Percentiles rank a stretch among this genome's conserved stretches.
These are phyloP conservation scores for Eimeria sp. DNA, from an alignment of 169 alveolate genomes.

Conservation along the genomic window DNA sequence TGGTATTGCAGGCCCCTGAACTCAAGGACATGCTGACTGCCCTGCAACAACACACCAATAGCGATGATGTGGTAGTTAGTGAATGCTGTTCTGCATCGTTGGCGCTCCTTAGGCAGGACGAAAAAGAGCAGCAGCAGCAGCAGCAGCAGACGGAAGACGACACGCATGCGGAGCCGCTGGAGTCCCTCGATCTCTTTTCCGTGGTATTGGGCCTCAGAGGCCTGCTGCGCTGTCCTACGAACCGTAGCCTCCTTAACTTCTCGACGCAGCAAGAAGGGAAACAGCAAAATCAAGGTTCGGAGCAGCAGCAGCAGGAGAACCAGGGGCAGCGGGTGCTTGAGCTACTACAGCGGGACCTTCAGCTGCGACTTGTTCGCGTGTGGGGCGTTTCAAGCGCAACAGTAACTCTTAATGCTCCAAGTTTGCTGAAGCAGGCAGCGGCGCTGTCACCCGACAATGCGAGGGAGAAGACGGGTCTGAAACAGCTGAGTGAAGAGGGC, in stretches of 20 bases:
- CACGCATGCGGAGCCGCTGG: constrained; percentile 9
- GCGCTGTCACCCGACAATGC: constrained; percentile 40
- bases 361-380: constrained; percentile 80
- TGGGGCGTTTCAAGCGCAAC: constrained; percentile 81
- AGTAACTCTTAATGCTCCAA: constrained; percentile 60
- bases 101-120: constrained; percentile 17
- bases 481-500: constrained; percentile 78
- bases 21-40: constrained; percentile 42
- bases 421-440: constrained; percentile 61
- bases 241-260: constrained; percentile 58
- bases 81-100: constrained; percentile 63
- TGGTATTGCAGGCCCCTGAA: constrained; percentile 53
- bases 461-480: neutral
- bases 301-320: constrained; percentile 44
- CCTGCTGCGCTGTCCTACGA: constrained; percentile 53
- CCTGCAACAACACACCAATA: constrained; percentile 65
- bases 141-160: constrained; percentile 48
- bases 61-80: constrained; percentile 49
- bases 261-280: constrained; percentile 31
- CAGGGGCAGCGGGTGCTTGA: constrained; percentile 57
- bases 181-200: constrained; percentile 58
- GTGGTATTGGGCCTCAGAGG: constrained; percentile 73
- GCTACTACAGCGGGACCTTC: constrained; percentile 73
- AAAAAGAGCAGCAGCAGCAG: neutral
- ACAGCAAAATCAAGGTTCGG: neutral